A percentile compares a stretch with the other conserved stretches of the same genome.
These are phyloP conservation scores for Aegilops bicornis DNA, from an alignment of 176 grass and related monocot genomes.

Conservation along the genomic window DNA sequence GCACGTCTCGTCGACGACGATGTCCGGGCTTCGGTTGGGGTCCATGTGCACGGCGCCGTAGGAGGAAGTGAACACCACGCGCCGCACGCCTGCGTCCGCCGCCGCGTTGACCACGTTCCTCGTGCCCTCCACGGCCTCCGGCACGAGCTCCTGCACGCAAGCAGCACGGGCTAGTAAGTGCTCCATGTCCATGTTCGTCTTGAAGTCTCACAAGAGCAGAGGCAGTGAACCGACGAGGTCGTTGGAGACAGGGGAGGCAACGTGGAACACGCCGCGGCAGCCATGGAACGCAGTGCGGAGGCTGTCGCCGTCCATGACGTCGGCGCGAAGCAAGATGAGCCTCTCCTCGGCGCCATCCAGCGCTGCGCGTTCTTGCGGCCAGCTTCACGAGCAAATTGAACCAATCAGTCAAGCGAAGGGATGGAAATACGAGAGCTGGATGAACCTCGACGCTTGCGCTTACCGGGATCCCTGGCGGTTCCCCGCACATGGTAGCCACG, in stretches of 20 bases:
- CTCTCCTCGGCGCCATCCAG: constrained; percentile 39
- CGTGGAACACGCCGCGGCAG: constrained; percentile 55
- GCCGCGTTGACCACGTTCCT: constrained; percentile 41
- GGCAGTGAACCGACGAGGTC: neutral
- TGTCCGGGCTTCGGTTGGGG: constrained; percentile 50
- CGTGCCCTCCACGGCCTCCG: constrained; percentile 31
- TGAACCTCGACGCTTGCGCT: too few relatives aligned
- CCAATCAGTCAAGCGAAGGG: too few relatives aligned
- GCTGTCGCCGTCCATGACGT: constrained; percentile 21
- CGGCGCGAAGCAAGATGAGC: constrained; percentile 42
- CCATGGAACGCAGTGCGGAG: constrained; percentile 34
- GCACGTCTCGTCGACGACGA: constrained; percentile 45
- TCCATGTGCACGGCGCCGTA: constrained; percentile 70
- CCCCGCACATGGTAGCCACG: constrained; percentile 48
- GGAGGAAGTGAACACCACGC: constrained; percentile 52
- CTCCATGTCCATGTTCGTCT: too few relatives aligned
- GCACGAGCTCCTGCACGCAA: constrained; percentile 3
- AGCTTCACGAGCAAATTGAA: neutral
- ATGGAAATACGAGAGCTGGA: too few relatives aligned
- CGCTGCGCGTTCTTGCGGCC: constrained; percentile 43
- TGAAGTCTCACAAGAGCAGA: neutral
- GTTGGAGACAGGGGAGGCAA: constrained; percentile 49
- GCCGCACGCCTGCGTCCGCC: constrained; percentile 22
- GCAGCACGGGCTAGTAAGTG: neutral
- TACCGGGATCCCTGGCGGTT: constrained; percentile 46